Base-by-base conservation (phyloP, 306 rosid genomes). In the Canavalia ensiformis region DNA sequence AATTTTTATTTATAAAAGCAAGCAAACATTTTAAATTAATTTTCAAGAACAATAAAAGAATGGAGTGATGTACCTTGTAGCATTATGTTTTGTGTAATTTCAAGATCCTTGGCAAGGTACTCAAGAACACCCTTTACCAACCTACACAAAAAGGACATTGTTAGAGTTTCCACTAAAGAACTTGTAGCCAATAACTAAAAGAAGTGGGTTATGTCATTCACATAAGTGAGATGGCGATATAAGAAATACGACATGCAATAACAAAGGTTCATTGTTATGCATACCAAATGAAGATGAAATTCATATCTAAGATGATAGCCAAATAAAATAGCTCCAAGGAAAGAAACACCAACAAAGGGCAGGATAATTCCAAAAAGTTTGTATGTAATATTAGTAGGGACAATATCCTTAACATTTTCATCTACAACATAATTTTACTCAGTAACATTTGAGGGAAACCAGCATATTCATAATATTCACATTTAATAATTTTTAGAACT, bases 261-360 rank as follows among this genome's bases (percentile, higher is more conserved):
- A 9, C 34, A 41, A 10, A 66, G 42, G 28, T 75, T 37, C 65
- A 68, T 35, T 50, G 55, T 49, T 65, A 25, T 54, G 4, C 45
- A 64, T 56, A 68, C 8, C 64, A 79, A 25, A 54, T 50, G 46
- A 28, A 72, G 25, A 76, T 58, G 83, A 74, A 39, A 87, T 44
- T 4, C 81, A 66, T 92, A 95, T 97, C 97, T 97, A n/a, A 95
- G 90, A 89, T 95, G 98, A 82, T 95, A 95, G 54, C 98, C 98
- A 85, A 95, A 92, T 81, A 95, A 90, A 63, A 91, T 90, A 42
- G 97, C 97, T 84, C 97, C 98, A 78, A 95, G 90, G 84, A 97
- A 95, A 84, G 98, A 95, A 83, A 95, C 92, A 65, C 95, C 98
- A 47, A 95, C 98, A 76, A 68, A 95, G 44, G 98, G 98, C 46